Base-by-base conservation (phyloP, 768 basidiomycete genomes). In the Leccinum uliginosum region DNA sequence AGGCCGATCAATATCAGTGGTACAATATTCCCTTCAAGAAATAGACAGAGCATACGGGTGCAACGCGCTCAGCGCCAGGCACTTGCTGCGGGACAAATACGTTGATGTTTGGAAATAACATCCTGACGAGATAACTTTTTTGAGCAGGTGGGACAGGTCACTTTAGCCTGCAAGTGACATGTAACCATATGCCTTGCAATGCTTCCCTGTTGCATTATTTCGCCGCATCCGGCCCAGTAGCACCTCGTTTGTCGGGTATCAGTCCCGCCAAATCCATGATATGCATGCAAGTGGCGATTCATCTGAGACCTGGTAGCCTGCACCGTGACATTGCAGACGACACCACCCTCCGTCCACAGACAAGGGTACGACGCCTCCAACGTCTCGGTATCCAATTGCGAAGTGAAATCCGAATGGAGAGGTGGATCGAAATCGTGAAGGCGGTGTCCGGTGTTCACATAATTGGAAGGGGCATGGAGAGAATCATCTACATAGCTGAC, bases 181-280 rank as follows among this genome's bases (percentile, higher is more conserved):
- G 67, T 65, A 19, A 68, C 67, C 59, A 62, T 48, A 26, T 68
- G 67, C 34, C 67, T 67, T 10, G 65, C 67, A 21, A 68, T 62
- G 56, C 65, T 69, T 26, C 67, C 67, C 40, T 67, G 67, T 14
- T 68, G 67, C 67, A 68, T 68, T 27, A 23, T 56, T 27, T 62
- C 60, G 23, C 35, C 40, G 27, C 67, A 68, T 48, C 60, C 56
- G 1, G 38, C 47, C 67, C 67, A 69, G 40, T 34, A 23, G 55
- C 67, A 69, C 32, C 34, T 59, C 19, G 58, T 61, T 27, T 54
- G 62, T 52, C 43, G 62, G 46, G 59, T 54, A 17, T 67, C 67
- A 48, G 65, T 51, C 27, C 67, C 67, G 1, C 59, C 47, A 17
- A 67, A 67, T 11, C 59, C 62, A 34, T 69, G 67, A n/a, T 46